These are phyloP conservation scores for Botrytis squamosa DNA, from an alignment of 2,329 filamentous ascomycete species.

Conservation along the genomic window DNA sequence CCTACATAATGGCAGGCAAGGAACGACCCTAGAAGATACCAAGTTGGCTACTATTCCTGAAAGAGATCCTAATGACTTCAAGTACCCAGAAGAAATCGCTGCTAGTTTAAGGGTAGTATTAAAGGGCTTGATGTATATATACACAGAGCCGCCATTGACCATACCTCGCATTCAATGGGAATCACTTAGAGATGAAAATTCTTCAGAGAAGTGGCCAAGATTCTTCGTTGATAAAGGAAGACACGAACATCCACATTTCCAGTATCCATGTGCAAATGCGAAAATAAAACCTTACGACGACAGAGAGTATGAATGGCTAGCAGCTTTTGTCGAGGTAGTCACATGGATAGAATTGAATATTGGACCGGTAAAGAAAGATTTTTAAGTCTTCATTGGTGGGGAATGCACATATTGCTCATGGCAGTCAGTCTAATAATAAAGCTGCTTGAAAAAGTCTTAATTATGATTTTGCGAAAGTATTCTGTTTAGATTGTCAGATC, in stretches of 20 bases:
- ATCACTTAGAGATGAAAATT: not conserved
- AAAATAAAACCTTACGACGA: conserved; percentile 20
- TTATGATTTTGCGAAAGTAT: not conserved
- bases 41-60: too few relatives aligned
- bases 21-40: not conserved
- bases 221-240: not conserved
- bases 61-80: not conserved
- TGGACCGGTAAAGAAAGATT: not conserved
- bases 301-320: conserved; percentile 27
- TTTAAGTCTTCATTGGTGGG: not conserved
- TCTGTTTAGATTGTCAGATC: not conserved
- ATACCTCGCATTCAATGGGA: not conserved
- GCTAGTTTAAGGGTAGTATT: not conserved
- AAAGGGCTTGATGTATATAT: conserved; percentile 10
- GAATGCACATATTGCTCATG: not conserved
- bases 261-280: not conserved
- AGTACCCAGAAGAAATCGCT: conserved; percentile 1
- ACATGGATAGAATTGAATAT: conserved; percentile 28
- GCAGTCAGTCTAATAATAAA: too few relatives aligned
- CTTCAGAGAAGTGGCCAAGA: conserved; percentile 3
- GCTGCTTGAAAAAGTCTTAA: not conserved
- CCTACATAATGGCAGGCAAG: not conserved
- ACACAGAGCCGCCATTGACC: not conserved
- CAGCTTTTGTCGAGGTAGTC: conserved; percentile 25
- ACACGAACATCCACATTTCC: not conserved